Conservation (phyloP, 345 rosid genomes). For the Eucalyptus marginata region DNA sequence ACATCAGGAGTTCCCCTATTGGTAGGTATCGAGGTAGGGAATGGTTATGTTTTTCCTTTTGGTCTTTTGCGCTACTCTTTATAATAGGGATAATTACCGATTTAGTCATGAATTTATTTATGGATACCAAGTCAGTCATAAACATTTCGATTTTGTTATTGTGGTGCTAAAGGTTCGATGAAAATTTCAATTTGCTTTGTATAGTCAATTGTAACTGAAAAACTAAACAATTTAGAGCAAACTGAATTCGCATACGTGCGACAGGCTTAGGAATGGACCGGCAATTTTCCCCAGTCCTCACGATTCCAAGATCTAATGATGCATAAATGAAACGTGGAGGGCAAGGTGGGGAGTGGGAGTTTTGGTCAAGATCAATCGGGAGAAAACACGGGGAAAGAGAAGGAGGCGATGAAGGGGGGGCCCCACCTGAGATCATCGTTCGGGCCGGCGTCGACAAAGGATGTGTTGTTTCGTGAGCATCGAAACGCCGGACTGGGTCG, state of each 20-base stretch:
- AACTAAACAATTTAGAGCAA: background rate
- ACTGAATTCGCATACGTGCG: background rate
- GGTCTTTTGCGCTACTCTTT: background rate
- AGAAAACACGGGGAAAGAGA: background rate
- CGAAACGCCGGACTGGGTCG: background rate
- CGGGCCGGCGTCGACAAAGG: background rate
- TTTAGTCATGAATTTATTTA: background rate
- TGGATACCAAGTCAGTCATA: accelerated
- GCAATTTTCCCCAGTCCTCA: background rate
- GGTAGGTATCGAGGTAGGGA: background rate
- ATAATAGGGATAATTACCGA: background rate
- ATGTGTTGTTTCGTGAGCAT: background rate
- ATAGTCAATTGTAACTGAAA: accelerated
- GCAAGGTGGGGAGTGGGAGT: background rate
- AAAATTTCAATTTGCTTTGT: background rate
- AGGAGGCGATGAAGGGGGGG: background rate
- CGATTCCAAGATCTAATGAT: background rate
- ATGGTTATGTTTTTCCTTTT: background rate
- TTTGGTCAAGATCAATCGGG: background rate
- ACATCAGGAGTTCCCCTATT: background rate
- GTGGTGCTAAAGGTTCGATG: accelerated
- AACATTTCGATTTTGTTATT: background rate
- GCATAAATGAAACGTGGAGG: background rate
- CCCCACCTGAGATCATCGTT: background rate
- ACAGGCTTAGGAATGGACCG: background rate